These are phyloP conservation scores for Cerioporus squamosus DNA, from an alignment of 1,284 basidiomycete genomes.

Conservation along the genomic window DNA sequence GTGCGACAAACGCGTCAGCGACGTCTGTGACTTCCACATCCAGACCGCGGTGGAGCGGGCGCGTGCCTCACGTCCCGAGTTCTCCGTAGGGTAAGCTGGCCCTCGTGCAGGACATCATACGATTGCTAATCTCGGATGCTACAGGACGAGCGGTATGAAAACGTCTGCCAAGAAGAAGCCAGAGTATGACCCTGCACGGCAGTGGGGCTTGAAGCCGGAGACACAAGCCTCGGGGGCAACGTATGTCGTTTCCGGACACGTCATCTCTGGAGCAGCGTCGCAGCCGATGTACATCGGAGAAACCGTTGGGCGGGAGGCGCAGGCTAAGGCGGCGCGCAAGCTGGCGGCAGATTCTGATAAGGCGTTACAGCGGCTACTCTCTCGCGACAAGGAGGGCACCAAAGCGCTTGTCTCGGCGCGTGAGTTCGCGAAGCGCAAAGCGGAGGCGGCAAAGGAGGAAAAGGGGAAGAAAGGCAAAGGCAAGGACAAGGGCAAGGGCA, in stretches of 20 bases:
- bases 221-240: conserved; percentile 56
- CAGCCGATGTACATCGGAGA: conserved; percentile 60
- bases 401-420: conserved; percentile 59
- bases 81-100: conserved; percentile 69
- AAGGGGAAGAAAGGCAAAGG: conserved; percentile 31
- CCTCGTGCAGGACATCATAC: not conserved
- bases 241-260: conserved; percentile 80
- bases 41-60: conserved; percentile 78
- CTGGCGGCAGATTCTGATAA: conserved; percentile 64
- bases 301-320: conserved; percentile 73
- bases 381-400: conserved; percentile 67
- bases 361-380: conserved; percentile 60
- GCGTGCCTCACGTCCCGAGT: conserved; percentile 80
- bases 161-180: conserved; percentile 51
- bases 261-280: conserved; percentile 52
- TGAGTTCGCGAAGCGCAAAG: conserved; percentile 41
- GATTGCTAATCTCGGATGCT: not conserved
- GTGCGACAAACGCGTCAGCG: conserved; percentile 84
- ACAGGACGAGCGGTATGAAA: conserved; percentile 74
- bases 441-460: conserved; percentile 30
- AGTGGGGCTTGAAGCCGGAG: conserved; percentile 75
- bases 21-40: conserved; percentile 90
- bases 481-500: conserved; percentile 32
- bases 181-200: conserved; percentile 65
- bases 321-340: conserved; percentile 71